phyloP scores from a whole-genome alignment of 1,284 basidiomycete genomes.

The Puccinia brachypodii region DNA sequence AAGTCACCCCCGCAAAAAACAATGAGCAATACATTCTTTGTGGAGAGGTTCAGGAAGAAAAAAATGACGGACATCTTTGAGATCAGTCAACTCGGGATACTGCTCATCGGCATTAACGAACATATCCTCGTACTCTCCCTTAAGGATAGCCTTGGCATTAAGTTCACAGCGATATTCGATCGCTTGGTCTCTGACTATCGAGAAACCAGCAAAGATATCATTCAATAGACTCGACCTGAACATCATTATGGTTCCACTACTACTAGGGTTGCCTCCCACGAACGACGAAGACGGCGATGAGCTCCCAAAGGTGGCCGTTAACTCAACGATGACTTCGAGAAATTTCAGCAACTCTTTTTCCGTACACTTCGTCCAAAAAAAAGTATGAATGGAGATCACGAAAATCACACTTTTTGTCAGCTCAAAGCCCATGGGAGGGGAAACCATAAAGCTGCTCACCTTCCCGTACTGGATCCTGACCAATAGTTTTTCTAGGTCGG shows the following conservation, averaged over 20 bases:
- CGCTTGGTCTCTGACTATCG: constrained; percentile 36
- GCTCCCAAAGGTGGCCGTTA: constrained; percentile 51
- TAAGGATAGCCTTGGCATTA: constrained; percentile 50
- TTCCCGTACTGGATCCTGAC: constrained; percentile 55
- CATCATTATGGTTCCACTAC: no score
- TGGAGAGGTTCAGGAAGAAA: no score
- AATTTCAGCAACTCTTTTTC: constrained; percentile 36
- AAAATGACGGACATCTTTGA: constrained; percentile 40
- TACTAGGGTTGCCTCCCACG: no score
- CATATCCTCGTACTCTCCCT: constrained; percentile 29
- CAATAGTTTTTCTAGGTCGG: constrained; percentile 55
- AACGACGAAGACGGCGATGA: no score
- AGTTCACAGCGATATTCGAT: constrained; percentile 47
- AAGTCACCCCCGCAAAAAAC: not conserved
- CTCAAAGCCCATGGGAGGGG: not conserved
- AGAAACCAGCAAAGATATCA: constrained; percentile 50
- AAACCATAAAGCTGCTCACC: constrained; percentile 6
- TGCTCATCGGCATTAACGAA: constrained; percentile 27
- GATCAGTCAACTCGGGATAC: constrained; percentile 27
- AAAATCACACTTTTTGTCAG: not conserved
- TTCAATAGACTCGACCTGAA: constrained; percentile 51
- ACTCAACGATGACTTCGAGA: constrained; percentile 52
- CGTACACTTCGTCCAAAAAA: not conserved
- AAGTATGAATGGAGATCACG: no score
- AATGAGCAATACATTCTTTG: not conserved